Percentiles rank a stretch among this genome's conserved stretches.
Conservation (phyloP, 2,329 filamentous ascomycete species). For the Podosphaera aphanis region DNA sequence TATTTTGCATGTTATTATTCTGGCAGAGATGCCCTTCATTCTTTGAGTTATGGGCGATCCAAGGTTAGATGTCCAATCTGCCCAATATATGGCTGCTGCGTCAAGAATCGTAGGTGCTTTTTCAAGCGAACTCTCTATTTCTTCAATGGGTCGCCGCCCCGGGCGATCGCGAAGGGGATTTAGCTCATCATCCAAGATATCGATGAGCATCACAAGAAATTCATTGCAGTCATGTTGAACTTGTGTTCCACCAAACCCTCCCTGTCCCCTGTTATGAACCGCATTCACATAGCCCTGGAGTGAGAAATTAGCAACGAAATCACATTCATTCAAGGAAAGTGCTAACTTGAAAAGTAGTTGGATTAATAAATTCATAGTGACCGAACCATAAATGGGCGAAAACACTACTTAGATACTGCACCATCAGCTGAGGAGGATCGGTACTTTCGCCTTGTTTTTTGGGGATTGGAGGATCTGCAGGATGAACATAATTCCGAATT, state of each 20-base stretch:
- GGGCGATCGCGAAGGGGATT: constrained; percentile 40
- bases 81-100: not conserved
- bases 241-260: constrained; percentile 36
- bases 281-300: constrained; percentile 11
- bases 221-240: constrained; percentile 77
- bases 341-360: constrained; percentile 33
- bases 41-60: not conserved
- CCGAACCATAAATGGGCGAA: constrained; percentile 21
- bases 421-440: constrained; percentile 32
- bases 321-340: not conserved
- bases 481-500: constrained; percentile 29
- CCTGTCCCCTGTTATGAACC: constrained; percentile 3
- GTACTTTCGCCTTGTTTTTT: constrained; percentile 34
- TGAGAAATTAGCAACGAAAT: constrained; percentile 1
- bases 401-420: constrained; percentile 33
- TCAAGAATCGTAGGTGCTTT: not conserved
- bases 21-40: constrained; percentile 1
- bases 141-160: constrained; percentile 2
- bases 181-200: constrained; percentile 67
- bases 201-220: constrained; percentile 62
- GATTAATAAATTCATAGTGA: constrained; percentile 20
- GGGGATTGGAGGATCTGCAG: constrained; percentile 37
- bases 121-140: constrained; percentile 1
- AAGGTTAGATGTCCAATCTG: not conserved
- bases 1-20: not conserved